Conservation (phyloP, 495 filamentous ascomycete genomes). For the Geoglossum glabrum region DNA sequence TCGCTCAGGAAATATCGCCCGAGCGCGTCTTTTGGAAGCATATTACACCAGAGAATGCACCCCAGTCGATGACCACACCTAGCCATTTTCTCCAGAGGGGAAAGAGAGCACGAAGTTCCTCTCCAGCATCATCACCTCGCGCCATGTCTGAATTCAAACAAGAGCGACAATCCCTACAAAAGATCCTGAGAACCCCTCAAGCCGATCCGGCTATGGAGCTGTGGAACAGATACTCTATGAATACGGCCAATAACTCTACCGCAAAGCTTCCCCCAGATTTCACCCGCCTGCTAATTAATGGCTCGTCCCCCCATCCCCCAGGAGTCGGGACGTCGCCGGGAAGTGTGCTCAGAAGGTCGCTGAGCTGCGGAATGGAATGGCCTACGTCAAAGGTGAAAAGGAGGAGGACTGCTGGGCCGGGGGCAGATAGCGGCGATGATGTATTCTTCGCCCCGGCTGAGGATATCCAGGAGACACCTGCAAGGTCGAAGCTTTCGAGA, state of each 20-base stretch:
- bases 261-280: conserved; percentile 28
- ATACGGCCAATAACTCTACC: conserved; percentile 9
- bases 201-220: conserved; percentile 67
- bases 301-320: conserved; percentile 48
- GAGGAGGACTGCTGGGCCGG: conserved; percentile 25
- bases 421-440: conserved; percentile 18
- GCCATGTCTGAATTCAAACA: conserved; percentile 21
- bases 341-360: conserved; percentile 38
- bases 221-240: conserved; percentile 53
- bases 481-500: conserved; percentile 30
- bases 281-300: conserved; percentile 38
- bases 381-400: conserved; percentile 30
- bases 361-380: conserved; percentile 55
- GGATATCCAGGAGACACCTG: neutral
- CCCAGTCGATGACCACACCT: conserved; percentile 21
- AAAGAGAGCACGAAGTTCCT: conserved; percentile 67
- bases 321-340: conserved; percentile 21
- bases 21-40: conserved; percentile 58
- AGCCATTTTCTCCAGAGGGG: conserved; percentile 30
- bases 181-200: conserved; percentile 49
- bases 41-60: conserved; percentile 24
- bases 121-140: conserved; percentile 46
- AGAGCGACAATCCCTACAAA: conserved; percentile 30
- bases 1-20: conserved; percentile 30
- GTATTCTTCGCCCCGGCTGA: conserved; percentile 14